A percentile compares a stretch with the other conserved stretches of the same genome.
Evolutionary conservation across 352 stramenopile genomes (phyloP).

Genomic region (Phytophthora agathidicida): DNA sequence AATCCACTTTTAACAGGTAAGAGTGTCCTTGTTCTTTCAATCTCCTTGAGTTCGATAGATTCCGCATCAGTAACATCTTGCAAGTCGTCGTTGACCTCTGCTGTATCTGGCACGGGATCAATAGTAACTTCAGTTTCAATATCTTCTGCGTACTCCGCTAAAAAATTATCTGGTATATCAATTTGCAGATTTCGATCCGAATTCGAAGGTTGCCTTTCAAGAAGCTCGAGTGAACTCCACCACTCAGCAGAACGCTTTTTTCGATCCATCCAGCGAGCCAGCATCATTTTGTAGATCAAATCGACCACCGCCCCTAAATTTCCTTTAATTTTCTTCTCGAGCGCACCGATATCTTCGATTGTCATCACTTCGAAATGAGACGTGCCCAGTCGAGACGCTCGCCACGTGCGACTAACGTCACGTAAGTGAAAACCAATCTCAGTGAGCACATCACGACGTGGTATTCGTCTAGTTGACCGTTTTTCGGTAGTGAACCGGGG

Average conservation of each 20-base stretch:
- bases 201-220: not conserved
- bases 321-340: slow-evolving; percentile 59
- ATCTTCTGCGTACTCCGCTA: not conserved
- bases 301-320: slow-evolving; percentile 35
- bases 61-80: slow-evolving; percentile 23
- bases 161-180: not conserved
- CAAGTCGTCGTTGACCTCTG: not conserved
- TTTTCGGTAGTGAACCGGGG: slow-evolving; percentile 15
- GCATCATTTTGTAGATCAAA: slow-evolving; percentile 53
- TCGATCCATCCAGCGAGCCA: slow-evolving; percentile 51
- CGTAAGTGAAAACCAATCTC: slow-evolving; percentile 37
- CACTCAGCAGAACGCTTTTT: slow-evolving; percentile 19
- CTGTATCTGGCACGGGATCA: not conserved
- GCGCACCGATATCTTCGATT: slow-evolving; percentile 40
- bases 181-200: not conserved
- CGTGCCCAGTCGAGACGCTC: slow-evolving; percentile 26
- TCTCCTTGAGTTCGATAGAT: slow-evolving; percentile 17
- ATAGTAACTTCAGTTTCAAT: not conserved
- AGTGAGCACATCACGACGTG: slow-evolving; percentile 30
- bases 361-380: slow-evolving; percentile 28
- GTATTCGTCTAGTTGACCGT: slow-evolving; percentile 2
- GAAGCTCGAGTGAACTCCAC: slow-evolving; percentile 23
- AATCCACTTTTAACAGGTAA: slow-evolving; percentile 4
- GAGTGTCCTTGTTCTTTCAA: not conserved
- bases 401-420: slow-evolving; percentile 30